Percentiles rank a stretch among this genome's conserved stretches.
Evolutionary conservation across 2,329 filamentous ascomycete species (phyloP).

Genomic region (Arthrobotrys pseudoclavata): DNA sequence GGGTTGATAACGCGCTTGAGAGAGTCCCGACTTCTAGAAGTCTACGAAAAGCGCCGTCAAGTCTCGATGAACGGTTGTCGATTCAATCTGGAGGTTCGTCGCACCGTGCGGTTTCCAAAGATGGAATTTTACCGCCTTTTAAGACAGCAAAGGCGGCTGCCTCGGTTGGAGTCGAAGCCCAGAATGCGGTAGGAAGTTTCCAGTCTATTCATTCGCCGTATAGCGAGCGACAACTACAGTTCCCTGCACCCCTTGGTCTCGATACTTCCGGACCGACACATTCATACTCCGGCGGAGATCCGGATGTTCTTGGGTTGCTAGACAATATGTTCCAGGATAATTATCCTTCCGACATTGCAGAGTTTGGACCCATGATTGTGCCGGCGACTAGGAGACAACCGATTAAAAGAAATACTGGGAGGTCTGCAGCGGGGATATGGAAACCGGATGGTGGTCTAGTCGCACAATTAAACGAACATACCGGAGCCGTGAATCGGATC

Average conservation of each 20-base stretch:
- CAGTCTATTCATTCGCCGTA: constrained; percentile 48
- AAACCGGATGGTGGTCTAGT: constrained; percentile 85
- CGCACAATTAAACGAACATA: constrained; percentile 90
- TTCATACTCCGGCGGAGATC: constrained; percentile 75
- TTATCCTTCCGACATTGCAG: constrained; percentile 75
- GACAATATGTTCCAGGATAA: constrained; percentile 86
- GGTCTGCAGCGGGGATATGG: constrained; percentile 74
- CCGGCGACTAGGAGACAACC: constrained; percentile 71
- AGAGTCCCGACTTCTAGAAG: constrained; percentile 28
- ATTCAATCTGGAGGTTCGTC: constrained; percentile 38
- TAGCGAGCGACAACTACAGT: constrained; percentile 35
- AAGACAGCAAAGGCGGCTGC: constrained; percentile 46
- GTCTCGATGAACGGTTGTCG: constrained; percentile 48
- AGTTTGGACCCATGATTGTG: constrained; percentile 85
- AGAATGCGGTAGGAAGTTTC: constrained; percentile 53
- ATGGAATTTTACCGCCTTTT: constrained; percentile 55
- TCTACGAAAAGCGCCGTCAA: constrained; percentile 42
- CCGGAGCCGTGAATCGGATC: constrained; percentile 83
- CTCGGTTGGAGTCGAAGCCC: constrained; percentile 46
- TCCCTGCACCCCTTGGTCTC: constrained; percentile 17
- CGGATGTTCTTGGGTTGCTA: constrained; percentile 77
- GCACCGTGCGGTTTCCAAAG: constrained; percentile 52
- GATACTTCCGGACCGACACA: constrained; percentile 38
- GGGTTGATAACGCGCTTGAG: constrained; percentile 12
- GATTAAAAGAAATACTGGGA: constrained; percentile 71